Percentiles rank a stretch among this genome's conserved stretches.
Evolutionary conservation across 306 rosid genomes (phyloP).

Genomic region (Psophocarpus tetragonolobus): DNA sequence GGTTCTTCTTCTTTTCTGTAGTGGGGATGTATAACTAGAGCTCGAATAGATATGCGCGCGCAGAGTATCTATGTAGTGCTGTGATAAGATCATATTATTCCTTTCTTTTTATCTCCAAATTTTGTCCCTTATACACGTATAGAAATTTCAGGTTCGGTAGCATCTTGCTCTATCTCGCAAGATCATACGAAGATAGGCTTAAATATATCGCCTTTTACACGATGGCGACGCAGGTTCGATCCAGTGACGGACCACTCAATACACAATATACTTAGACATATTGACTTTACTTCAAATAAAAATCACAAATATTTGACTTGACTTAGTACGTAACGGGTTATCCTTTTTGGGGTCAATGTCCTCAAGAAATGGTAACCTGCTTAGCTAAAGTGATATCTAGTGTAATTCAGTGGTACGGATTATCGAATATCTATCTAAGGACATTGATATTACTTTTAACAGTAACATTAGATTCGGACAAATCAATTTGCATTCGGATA

Average conservation of each 20-base stretch:
- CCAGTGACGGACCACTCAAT: background rate
- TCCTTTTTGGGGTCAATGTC: background rate
- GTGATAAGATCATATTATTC: constrained; percentile 35
- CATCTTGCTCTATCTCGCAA: background rate
- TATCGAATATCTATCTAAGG: background rate
- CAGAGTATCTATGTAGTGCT: constrained; percentile 26
- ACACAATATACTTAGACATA: too few relatives aligned
- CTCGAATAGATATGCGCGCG: constrained; percentile 35
- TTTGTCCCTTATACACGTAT: constrained; percentile 16
- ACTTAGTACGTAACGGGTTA: background rate
- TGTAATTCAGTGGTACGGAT: background rate
- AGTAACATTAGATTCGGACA: too few relatives aligned
- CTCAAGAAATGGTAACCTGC: background rate
- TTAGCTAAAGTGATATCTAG: background rate
- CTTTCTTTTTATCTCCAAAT: background rate
- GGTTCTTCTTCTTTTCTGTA: constrained; percentile 19
- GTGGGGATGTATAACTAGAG: constrained; percentile 4
- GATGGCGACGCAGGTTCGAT: background rate
- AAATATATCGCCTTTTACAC: background rate
- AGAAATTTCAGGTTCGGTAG: background rate
- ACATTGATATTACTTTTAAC: too few relatives aligned
- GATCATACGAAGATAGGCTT: background rate
- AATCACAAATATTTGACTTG: background rate
- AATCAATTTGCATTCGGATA: too few relatives aligned
- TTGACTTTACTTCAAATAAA: too few relatives aligned